Conservation (phyloP, 306 rosid species). For the Ormosia semicastrata region DNA sequence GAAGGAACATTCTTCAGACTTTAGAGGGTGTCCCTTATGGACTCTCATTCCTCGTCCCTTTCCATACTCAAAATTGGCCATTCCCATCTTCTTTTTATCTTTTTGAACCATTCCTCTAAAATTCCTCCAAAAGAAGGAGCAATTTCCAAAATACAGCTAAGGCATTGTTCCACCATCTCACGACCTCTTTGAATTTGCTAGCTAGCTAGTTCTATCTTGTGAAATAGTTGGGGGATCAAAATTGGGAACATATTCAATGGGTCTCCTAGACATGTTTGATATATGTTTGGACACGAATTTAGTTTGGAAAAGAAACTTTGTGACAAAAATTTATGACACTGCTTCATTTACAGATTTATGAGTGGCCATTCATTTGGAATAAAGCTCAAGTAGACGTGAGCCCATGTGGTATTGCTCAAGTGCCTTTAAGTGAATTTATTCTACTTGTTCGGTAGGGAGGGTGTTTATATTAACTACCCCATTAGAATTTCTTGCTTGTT, state of each 20-base stretch:
- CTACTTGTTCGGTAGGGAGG: conserved; percentile 27
- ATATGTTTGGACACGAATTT: conserved; percentile 35
- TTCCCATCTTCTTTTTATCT: not conserved
- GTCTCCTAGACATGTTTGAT: conserved; percentile 32
- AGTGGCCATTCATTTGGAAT: conserved; percentile 40
- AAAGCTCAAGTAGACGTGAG: conserved; percentile 25
- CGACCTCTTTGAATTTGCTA: conserved; percentile 18
- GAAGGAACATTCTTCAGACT: conserved; percentile 17
- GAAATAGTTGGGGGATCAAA: conserved; percentile 17
- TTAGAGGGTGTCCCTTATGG: not conserved
- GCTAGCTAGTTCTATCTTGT: conserved; percentile 12
- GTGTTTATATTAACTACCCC: not conserved
- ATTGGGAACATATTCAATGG: conserved; percentile 37
- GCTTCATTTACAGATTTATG: not conserved
- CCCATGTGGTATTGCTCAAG: conserved; percentile 34
- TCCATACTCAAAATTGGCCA: conserved; percentile 20
- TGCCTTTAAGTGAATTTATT: conserved; percentile 30
- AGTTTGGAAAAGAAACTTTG: conserved; percentile 4
- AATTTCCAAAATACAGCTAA: conserved; percentile 28
- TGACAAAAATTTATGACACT: not conserved
- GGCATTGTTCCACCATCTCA: not conserved
- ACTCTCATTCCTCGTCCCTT: conserved; percentile 9
- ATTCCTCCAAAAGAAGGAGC: conserved; percentile 22
- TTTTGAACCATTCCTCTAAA: conserved; percentile 9
- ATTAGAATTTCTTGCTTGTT: not conserved